Base-by-base conservation (phyloP, 768 basidiomycete species). In the Trametes meyenii region DNA sequence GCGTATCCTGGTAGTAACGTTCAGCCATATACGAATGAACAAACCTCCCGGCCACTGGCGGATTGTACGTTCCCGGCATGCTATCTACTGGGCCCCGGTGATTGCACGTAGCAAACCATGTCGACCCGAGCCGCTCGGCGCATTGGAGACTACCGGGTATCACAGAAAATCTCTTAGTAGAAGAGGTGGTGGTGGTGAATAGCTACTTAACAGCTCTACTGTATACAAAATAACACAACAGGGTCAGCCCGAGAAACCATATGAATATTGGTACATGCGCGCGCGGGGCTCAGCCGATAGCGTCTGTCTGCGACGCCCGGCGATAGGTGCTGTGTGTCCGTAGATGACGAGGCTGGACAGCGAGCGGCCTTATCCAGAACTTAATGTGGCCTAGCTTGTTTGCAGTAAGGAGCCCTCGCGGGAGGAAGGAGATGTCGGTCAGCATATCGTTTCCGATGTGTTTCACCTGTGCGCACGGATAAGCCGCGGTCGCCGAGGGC, bases 341-440 rank as follows among this genome's bases (percentile, higher is more conserved):
- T 52, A 72, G 39, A 42, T 72, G 71, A 3, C 70, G 71, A 10
- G 67, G 68, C 49, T 68, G 66, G 44, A 81, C 71, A 2, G 83
- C 82, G 42, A 93, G 79, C 17, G 91, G 91, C 21, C 90, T 79
- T 33, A 93, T 82, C 92, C 94, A 98, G 55, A 94, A 78, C 72
- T 88, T 93, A 67, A 96, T 83, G 56, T 86, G 80, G 0, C 94
- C 94, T 1, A 75, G 75, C 68, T 90, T 90, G 2, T 87, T 88
- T n/a, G 87, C 82, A 0, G 94, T 95, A 29, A 96, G 72, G 21
- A 99, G 74, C 23, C 83, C 86, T 1, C 87, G 85, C 1, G 90
- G 87, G n/a, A 93, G 80, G 74, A 96, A 93, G 12, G 80, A 72
- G n/a, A 96, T 71, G 38, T 80, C 81, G 5, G 90, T 84, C 24